Base-by-base conservation (phyloP, 2,329 filamentous ascomycete species). In the Trichoderma arundinaceum region DNA sequence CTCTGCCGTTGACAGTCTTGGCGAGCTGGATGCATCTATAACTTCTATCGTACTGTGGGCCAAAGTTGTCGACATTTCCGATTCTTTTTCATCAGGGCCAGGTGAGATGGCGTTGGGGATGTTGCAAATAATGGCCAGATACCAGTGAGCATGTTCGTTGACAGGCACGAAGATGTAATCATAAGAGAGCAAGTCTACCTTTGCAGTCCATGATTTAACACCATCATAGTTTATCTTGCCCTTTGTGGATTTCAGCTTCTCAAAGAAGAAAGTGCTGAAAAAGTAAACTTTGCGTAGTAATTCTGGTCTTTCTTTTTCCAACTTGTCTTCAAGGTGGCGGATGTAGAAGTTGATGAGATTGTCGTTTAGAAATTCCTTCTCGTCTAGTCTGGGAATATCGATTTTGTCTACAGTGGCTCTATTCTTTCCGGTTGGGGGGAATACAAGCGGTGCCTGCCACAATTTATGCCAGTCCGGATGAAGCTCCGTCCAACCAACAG, bases 41-140 rank as follows among this genome's bases (percentile, higher is more conserved):
- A 61, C 48, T 33, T 67, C 64, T 10, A 67, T 58, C 38, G 65
- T 64, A n/a, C 64, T 63, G n/a, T 69, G 64, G 5, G 69, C 51
- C 19, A 70, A 60, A 10, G 62, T 38, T 39, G 38, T 59, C 13
- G 22, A 28, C 8, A 9, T 13, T 32, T 66, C 38, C 7, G 33
- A 53, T 28, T 69, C 61, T 15, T 57, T 57, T 9, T 28, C 69
- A 60, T 7, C 59, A 35, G n/a, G 22, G 65, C 48, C 22, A 68
- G 75, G 13, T 7, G 8, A 17, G 7, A 87, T 73, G 22, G 95
- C 82, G 59, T 84, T 88, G 3, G 87, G 85, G 2, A 94, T 84
- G 72, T 99, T 97, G 84, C 92, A 97, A 60, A 99, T 94, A 64
- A 99, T 94, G 13, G 92, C 93, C 69, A 98, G 81, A 77, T 95